Percentiles rank a stretch among this genome's conserved stretches.
These are phyloP conservation scores for Chenopodium quinoa DNA, from an alignment of 148 eudicot genomes.

Conservation along the genomic window DNA sequence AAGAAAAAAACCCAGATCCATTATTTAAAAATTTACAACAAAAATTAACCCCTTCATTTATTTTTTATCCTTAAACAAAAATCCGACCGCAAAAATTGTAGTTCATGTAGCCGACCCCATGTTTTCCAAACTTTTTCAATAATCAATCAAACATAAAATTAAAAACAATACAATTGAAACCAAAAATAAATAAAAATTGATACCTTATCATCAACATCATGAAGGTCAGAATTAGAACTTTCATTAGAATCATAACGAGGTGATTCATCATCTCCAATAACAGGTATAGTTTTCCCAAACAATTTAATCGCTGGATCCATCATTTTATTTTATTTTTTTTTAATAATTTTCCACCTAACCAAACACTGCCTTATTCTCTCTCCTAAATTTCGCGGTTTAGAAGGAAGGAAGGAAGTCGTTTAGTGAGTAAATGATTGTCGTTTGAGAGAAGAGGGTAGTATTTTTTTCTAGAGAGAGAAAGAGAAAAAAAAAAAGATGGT, in stretches of 20 bases:
- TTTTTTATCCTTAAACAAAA: no score
- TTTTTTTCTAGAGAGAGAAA: not conserved
- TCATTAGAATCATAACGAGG: constrained; percentile 16
- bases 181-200: not conserved
- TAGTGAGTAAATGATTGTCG: not conserved
- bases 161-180: no score
- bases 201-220: constrained; percentile 26
- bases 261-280: constrained; percentile 33
- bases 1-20: no score
- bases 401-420: not conserved
- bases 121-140: no score
- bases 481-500: not conserved
- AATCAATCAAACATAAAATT: no score
- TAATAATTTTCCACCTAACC: not conserved
- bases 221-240: constrained; percentile 12
- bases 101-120: no score
- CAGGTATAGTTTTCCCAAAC: constrained; percentile 71
- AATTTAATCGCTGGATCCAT: constrained; percentile 68
- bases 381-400: not conserved
- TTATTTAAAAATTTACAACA: no score
- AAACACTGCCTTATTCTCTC: constrained; percentile 14
- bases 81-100: no score
- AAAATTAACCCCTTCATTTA: no score
- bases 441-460: not conserved
- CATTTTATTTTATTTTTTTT: constrained; percentile 19